Percentiles rank a stretch among this genome's conserved stretches.
Evolutionary conservation across 2,329 filamentous ascomycete genomes (phyloP).

Genomic region (Cercospora nicotianae): DNA sequence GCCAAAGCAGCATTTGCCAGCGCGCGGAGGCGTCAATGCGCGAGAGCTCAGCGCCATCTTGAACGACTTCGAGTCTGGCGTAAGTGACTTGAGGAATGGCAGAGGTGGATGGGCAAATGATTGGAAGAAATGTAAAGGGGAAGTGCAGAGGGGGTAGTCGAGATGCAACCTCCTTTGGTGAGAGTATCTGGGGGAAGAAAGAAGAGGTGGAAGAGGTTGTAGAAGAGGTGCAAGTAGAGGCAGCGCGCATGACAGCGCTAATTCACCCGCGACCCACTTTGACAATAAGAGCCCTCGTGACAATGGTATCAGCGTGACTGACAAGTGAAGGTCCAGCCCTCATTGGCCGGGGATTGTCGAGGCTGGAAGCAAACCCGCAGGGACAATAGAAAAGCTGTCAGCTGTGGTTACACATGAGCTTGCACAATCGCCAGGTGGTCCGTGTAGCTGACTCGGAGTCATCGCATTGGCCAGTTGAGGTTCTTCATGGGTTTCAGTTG

Average conservation of each 20-base stretch:
- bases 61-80: background rate
- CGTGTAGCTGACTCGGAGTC: background rate
- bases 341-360: background rate
- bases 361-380: background rate
- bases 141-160: background rate
- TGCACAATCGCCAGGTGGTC: background rate
- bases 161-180: background rate
- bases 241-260: background rate
- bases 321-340: background rate
- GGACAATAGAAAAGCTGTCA: background rate
- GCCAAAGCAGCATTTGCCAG: background rate
- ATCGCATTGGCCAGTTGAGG: background rate
- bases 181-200: background rate
- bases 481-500: background rate
- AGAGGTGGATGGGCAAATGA: background rate
- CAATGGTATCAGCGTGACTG: background rate
- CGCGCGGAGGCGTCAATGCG: background rate
- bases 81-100: background rate
- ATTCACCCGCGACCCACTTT: background rate
- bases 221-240: background rate
- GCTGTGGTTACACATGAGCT: background rate
- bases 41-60: background rate
- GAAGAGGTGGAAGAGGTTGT: background rate
- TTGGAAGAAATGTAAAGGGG: background rate
- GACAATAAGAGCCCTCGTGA: background rate